phyloP scores from a whole-genome alignment of 495 filamentous ascomycete species.

The Podospora didyma region DNA sequence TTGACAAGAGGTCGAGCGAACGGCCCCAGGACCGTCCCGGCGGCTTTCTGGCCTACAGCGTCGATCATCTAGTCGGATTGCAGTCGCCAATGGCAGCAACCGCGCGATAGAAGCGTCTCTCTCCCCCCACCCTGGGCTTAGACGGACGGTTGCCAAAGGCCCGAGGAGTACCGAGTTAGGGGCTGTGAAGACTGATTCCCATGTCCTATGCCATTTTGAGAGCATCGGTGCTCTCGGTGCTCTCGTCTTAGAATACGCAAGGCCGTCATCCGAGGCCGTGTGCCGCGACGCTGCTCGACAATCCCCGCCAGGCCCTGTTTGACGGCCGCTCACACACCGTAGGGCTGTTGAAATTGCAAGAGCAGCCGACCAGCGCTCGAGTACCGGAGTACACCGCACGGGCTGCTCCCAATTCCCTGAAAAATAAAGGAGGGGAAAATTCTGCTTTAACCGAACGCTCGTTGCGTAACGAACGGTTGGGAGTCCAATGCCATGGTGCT shows the following conservation, averaged over 20 bases:
- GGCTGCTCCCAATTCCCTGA: neutral
- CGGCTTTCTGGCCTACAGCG: neutral
- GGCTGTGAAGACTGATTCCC: neutral
- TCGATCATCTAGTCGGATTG: neutral
- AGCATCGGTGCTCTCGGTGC: neutral
- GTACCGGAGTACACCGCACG: neutral
- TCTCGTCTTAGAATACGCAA: constrained; percentile 7
- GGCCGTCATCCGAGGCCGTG: constrained; percentile 10
- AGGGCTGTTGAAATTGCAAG: constrained; percentile 11
- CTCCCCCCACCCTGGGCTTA: neutral
- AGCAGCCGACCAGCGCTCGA: constrained; percentile 3
- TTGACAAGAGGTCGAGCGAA: neutral
- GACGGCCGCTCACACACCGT: neutral
- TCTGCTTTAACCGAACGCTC: neutral
- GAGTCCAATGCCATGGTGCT: neutral
- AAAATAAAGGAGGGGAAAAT: neutral
- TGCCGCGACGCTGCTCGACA: constrained; percentile 13
- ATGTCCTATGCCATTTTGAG: neutral
- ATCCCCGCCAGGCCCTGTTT: neutral
- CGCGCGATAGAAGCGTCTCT: constrained; percentile 9
- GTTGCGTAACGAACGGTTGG: neutral
- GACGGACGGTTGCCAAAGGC: neutral
- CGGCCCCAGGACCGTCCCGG: neutral
- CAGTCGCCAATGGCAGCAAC: constrained; percentile 7
- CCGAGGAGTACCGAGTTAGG: neutral